Base-by-base conservation (phyloP, 2,329 filamentous ascomycete genomes). In the Ophiostoma sp. region DNA sequence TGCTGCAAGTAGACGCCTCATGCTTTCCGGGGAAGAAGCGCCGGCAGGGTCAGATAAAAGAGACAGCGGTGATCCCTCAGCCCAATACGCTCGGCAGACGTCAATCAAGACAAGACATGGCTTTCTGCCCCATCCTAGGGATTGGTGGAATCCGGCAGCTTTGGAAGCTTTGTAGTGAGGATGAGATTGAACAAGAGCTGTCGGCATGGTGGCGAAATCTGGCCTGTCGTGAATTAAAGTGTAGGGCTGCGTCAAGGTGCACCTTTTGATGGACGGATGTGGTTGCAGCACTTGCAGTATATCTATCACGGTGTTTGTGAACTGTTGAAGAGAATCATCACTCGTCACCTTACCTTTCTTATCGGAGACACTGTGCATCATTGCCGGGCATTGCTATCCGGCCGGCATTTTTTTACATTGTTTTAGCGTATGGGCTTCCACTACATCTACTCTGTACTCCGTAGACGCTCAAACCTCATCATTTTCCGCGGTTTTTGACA, bases 21-120 rank as follows among this genome's bases (percentile, higher is more conserved):
- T 83, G 11, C 76, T 77, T 8, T 76, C 77, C 3, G 80, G 79
- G 31, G 77, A 77, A 10, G 75, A 72, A 11, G 75, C 77, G 27
- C 77, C 77, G 17, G 77, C 76, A 20, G 79, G 76, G 74, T 83
- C 78, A 5, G 75, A 74, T 35, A 75, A 76, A 31, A 79, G 77
- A 68, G 80, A 78, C n/a, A 84, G 76, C 2, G 80, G 80, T 52
- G 80, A 83, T 2, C 76, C 78, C 35, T 77, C 73, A 4, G 76
- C 77, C 79, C 80, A 83, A 75, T 83, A 83, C 17, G 81, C 81
- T 52, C 78, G 80, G 75, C 81, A 83, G 57, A 83, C 80, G 73
- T 83, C 82, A 75, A 83, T 79, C 33, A 83, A 74, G 67, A 84
- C 74, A 2, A 83, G 77, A 31, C 79, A 82, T 4, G 81, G 81